A percentile compares a stretch with the other conserved stretches of the same genome.
These are phyloP conservation scores for Dendrobium huoshanense DNA, from an alignment of 106 monocot species.

Conservation along the genomic window DNA sequence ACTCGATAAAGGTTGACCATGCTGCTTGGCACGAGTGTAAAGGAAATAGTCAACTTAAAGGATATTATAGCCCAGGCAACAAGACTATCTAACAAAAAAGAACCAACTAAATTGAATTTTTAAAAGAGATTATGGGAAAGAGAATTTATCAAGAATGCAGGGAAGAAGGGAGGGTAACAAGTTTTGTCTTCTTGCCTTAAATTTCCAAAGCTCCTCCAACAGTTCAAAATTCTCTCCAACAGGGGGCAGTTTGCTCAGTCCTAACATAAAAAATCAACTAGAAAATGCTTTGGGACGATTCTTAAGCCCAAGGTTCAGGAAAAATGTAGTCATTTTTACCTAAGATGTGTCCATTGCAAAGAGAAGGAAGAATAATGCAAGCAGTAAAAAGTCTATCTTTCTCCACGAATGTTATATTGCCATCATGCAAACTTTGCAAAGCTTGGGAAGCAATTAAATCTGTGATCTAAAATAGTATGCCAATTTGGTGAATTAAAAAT, in stretches of 20 bases:
- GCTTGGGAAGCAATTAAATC: constrained; percentile 32
- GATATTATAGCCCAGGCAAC: not conserved
- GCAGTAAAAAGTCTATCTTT: constrained; percentile 22
- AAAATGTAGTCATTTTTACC: constrained; percentile 30
- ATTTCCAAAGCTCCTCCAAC: constrained; percentile 38
- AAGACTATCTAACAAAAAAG: not conserved
- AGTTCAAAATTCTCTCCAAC: constrained; percentile 33
- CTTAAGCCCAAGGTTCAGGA: not conserved
- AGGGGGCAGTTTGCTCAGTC: constrained; percentile 52
- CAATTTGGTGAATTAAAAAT: not conserved
- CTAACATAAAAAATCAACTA: constrained; percentile 22
- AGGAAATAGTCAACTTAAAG: constrained; percentile 1
- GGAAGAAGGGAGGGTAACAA: constrained; percentile 8
- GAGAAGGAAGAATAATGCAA: constrained; percentile 65
- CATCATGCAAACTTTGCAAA: constrained; percentile 32
- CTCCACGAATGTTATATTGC: constrained; percentile 35
- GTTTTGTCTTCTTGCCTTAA: constrained; percentile 42
- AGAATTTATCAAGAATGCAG: not conserved
- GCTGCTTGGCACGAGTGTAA: constrained; percentile 25
- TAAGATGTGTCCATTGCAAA: constrained; percentile 58
- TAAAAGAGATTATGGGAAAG: not conserved
- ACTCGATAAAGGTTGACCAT: constrained; percentile 40
- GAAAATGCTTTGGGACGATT: not conserved
- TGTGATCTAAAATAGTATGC: constrained; percentile 30
- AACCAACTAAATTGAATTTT: not conserved